Evolutionary conservation across 306 rosid genomes (phyloP), one percentile per base, ranked within the genome.

Genomic region (Geum urbanum): DNA sequence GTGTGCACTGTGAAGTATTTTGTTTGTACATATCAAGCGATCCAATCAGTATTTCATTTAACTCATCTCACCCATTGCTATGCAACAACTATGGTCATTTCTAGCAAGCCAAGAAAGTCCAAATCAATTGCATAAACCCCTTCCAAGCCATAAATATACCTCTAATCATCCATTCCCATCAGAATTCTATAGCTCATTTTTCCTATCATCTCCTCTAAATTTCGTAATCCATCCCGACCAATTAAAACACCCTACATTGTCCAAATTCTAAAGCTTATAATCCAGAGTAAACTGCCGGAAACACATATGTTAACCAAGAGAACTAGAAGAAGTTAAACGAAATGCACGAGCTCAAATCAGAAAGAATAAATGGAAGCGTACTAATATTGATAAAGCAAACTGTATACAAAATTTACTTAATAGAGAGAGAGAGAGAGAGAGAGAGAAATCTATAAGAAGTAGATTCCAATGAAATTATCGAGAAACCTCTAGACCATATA

Each of bases 401-500:
- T 70, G 84, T 69, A 61, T 70, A 77, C 80, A 68, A 55, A 22
- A 56, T 70, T 60, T 70, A 77, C 77, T 63, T 35, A 16, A 77
- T 7, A 32, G 18, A 39, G 41, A 56, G 3, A 22, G 13, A 37
- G 37, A 32, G 13, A 37, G 37, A 32, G 18, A 39, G 41, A 56
- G 3, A 22, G 13, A 37, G 37, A 32, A 72, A 66, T 65, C 80
- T 73, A 76, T 72, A 54, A 76, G 51, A 8, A 39, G 45, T 46
- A 61, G 44, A 79, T 39, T 63, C 14, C 68, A 44, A 50, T 40
- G 51, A 51, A 46, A 46, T 9, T 16, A 66, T 71, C 54, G 63
- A 40, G 76, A 69, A 63, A 69, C 35, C 65, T 84, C 91, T 52
- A 90, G 80, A 47, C 90, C 92, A 84, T 79, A 74, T 50, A 90